These are phyloP conservation scores for Lasiodiplodia sp. DNA, from an alignment of 2,329 filamentous ascomycete genomes.

Conservation along the genomic window DNA sequence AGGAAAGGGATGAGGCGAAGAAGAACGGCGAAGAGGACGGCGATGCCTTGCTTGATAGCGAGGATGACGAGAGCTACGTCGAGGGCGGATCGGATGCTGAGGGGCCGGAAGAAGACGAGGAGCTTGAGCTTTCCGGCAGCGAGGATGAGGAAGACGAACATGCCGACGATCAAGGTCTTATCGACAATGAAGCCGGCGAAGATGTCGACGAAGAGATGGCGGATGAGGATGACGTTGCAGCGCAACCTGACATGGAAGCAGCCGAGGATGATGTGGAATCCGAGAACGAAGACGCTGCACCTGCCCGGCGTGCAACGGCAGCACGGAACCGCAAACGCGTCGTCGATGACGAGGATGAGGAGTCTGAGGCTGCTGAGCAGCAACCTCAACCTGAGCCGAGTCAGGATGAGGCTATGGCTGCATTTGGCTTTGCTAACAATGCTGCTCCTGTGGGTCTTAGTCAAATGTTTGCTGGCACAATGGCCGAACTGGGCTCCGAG, in stretches of 20 bases:
- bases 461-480: slow-evolving; percentile 89
- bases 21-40: slow-evolving; percentile 59
- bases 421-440: slow-evolving; percentile 39
- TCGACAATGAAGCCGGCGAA: slow-evolving; percentile 53
- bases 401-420: slow-evolving; percentile 42
- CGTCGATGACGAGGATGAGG: slow-evolving; percentile 42
- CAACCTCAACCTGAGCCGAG: slow-evolving; percentile 30
- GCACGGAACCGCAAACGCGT: slow-evolving; percentile 18
- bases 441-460: slow-evolving; percentile 59
- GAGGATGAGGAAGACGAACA: slow-evolving; percentile 45
- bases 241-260: slow-evolving; percentile 45
- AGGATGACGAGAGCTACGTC: slow-evolving; percentile 59
- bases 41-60: slow-evolving; percentile 59
- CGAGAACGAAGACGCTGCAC: not conserved
- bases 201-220: slow-evolving; percentile 39
- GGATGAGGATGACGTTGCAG: slow-evolving; percentile 64
- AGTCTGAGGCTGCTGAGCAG: slow-evolving; percentile 17
- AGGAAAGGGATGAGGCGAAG: slow-evolving; percentile 77
- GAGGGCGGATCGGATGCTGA: slow-evolving; percentile 50
- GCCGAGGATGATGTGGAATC: slow-evolving; percentile 1
- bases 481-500: slow-evolving; percentile 67
- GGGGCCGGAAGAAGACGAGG: slow-evolving; percentile 35
- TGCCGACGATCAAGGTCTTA: slow-evolving; percentile 41
- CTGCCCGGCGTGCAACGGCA: not conserved
- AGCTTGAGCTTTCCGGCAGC: slow-evolving; percentile 55